phyloP scores from a whole-genome alignment of 1,139 yeast genomes.

The Zygosaccharomyces pseudobailii region DNA sequence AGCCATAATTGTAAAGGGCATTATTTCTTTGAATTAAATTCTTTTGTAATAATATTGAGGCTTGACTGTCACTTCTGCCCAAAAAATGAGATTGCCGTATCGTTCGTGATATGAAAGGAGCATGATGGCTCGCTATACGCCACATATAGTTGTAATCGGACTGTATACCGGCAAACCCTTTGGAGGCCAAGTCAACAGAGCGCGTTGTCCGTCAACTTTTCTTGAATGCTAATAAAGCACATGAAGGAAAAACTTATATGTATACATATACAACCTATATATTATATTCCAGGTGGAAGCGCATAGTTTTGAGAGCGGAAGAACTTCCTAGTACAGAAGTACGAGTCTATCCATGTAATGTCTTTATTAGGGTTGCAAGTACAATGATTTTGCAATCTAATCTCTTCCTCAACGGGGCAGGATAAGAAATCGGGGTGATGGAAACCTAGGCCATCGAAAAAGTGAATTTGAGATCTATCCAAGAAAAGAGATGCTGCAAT shows the following conservation, averaged over 20 bases:
- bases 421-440: slow-evolving; percentile 72
- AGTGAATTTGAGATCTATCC: slow-evolving; percentile 62
- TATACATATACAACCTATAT: neutral
- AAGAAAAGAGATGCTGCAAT: slow-evolving; percentile 77
- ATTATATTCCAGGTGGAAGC: slow-evolving; percentile 27
- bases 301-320: slow-evolving; percentile 28
- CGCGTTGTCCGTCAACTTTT: neutral
- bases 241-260: neutral
- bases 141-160: neutral
- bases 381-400: slow-evolving; percentile 54
- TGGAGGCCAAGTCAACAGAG: too few species aligned
- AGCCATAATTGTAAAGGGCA: slow-evolving; percentile 29
- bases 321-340: slow-evolving; percentile 34
- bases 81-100: neutral
- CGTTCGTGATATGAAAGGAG: neutral
- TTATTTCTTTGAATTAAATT: slow-evolving; percentile 37
- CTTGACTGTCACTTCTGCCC: slow-evolving; percentile 10
- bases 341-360: slow-evolving; percentile 31
- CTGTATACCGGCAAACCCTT: too few species aligned
- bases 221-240: neutral
- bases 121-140: neutral
- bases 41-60: slow-evolving; percentile 36
- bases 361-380: slow-evolving; percentile 53
- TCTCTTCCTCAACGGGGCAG: slow-evolving; percentile 62
- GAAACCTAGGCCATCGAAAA: slow-evolving; percentile 80